Evolutionary conservation across 2,329 filamentous ascomycete species (phyloP), one percentile per base, ranked within the genome.

Genomic region (Blastomyces parvus): DNA sequence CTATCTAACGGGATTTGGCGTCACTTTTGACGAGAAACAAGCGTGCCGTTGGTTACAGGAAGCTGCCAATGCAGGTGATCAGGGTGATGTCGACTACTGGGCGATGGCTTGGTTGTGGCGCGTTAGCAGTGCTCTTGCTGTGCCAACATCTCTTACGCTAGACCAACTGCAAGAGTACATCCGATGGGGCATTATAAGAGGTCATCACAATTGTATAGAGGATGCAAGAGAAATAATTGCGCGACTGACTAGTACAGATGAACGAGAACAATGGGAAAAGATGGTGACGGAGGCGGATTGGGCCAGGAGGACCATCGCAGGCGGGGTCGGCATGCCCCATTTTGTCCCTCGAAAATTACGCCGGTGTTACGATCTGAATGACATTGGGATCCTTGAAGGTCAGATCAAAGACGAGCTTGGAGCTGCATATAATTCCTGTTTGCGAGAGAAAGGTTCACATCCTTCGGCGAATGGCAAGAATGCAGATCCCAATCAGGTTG

Each of bases 61-160:
- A 40, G 30, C 58, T n/a, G 40, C 58, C 22, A 48, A 60, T n/a
- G 58, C 40, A 3, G 58, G 19, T 33, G 58, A 60, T 48, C 11
- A 60, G n/a, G 58, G 40, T 44, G 58, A 60, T 30, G 58, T 60
- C 17, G 58, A 60, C 22, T 60, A 60, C 19, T 60, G 58, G 58
- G 58, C 58, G 11, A 44, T 44, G 44, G 58, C 58, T 46, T 60
- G 58, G 58, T 33, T 60, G 2, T 60, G 40, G 58, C 58, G 58
- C n/a, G 30, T 60, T 17, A 33, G 58, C 8, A 36, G 22, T 3
- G 58, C 58, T n/a, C 38, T 59, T 25, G 36, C 40, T 13, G 58
- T 33, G 9, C 58, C 40, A 19, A 25, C 46, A 60, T 40, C 58
- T 13, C 58, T 46, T 60, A 60, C 58, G 3, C 40, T 60, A 25